These are phyloP conservation scores for Colletotrichum spaethianum DNA, from an alignment of 2,329 filamentous ascomycete species.

Conservation along the genomic window DNA sequence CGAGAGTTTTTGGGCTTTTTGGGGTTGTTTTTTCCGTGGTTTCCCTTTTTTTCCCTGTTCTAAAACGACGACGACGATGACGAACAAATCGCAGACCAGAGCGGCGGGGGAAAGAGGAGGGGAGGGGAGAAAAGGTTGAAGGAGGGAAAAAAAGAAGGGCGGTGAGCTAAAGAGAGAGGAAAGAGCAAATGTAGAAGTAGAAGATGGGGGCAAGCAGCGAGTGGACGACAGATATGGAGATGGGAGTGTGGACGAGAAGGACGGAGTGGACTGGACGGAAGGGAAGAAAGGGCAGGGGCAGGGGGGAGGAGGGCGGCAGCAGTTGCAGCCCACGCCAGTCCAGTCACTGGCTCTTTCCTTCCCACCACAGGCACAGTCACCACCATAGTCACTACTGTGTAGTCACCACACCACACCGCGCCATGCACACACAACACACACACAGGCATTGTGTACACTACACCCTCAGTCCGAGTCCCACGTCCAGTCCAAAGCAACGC, in stretches of 20 bases:
- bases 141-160: conserved; percentile 51
- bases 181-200: conserved; percentile 50
- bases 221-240: conserved; percentile 47
- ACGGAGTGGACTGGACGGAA: conserved; percentile 39
- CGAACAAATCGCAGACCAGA: conserved; percentile 46
- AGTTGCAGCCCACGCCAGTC: conserved; percentile 3
- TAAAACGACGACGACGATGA: conserved; percentile 46
- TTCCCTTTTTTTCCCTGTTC: conserved; percentile 1
- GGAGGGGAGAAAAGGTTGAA: conserved; percentile 46
- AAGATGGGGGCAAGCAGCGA: conserved; percentile 48
- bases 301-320: conserved; percentile 50
- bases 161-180: conserved; percentile 48
- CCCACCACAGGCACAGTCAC: neutral
- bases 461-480: conserved; percentile 13
- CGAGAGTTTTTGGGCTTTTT: conserved; percentile 12
- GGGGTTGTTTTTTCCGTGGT: conserved; percentile 11
- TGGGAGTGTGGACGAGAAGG: conserved; percentile 48
- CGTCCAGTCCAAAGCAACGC: conserved; percentile 40
- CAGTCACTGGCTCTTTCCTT: conserved; percentile 4
- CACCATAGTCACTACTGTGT: neutral
- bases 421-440: neutral
- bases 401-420: neutral
- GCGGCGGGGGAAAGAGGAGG: conserved; percentile 44
- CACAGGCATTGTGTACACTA: neutral
- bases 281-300: conserved; percentile 10